These are phyloP conservation scores for Pyropia haitanensis DNA, from an alignment of 23 red algal species.

Conservation along the genomic window DNA sequence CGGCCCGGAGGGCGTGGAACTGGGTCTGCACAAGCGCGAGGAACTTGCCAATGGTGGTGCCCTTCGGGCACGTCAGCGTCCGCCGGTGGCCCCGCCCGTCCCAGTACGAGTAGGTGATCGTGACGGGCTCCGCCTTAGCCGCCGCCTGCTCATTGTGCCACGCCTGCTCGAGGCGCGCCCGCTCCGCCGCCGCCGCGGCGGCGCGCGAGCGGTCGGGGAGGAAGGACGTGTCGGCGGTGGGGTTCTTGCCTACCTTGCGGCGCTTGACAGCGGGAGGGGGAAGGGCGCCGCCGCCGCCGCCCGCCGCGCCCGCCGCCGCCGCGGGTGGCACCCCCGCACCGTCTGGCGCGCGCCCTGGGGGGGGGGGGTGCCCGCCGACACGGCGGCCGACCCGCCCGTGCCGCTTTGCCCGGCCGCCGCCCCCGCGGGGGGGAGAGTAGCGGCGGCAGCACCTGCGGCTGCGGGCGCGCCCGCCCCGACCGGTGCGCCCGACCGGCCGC, in stretches of 20 bases:
- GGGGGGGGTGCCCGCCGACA: too few species aligned
- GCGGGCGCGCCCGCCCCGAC: too few species aligned
- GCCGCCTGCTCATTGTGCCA: conserved; percentile 69
- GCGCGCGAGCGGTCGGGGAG: conserved; percentile 68
- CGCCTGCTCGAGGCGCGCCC: conserved; percentile 64
- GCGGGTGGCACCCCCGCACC: too few species aligned
- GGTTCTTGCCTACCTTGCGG: conserved; percentile 60
- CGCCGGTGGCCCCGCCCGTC: conserved; percentile 75
- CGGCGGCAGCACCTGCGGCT: too few species aligned
- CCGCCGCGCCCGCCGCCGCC: too few species aligned
- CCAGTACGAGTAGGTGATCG: conserved; percentile 82
- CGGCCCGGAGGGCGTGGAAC: conserved; percentile 52
- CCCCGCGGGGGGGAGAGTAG: too few species aligned
- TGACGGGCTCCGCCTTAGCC: conserved; percentile 54
- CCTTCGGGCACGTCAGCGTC: conserved; percentile 52
- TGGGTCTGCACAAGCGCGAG: conserved; percentile 55
- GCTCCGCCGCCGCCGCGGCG: conserved; percentile 36
- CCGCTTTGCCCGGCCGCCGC: too few species aligned
- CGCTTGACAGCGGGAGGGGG: conserved; percentile 11
- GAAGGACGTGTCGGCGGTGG: conserved; percentile 55
- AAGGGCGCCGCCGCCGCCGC: too few species aligned
- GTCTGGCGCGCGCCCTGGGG: too few species aligned
- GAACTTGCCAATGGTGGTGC: conserved; percentile 84
- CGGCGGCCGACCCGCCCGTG: too few species aligned
- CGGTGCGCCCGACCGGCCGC: too few species aligned